Evolutionary conservation across 345 rosid genomes (phyloP).

Genomic region (Gossypium stocksii): DNA sequence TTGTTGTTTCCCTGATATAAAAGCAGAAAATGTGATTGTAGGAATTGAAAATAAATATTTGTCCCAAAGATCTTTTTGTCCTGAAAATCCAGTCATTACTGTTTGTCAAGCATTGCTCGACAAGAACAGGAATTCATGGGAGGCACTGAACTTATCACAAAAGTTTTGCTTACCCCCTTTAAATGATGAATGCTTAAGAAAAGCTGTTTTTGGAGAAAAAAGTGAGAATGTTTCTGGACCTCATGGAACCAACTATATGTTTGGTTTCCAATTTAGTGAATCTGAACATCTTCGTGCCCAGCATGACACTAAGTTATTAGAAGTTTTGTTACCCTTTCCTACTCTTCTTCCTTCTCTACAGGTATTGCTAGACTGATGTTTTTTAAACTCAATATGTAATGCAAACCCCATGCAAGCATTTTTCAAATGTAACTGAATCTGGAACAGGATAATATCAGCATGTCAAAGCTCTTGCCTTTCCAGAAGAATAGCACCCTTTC

Average conservation of each 20-base stretch:
- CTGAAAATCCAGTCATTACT: constrained; percentile 74
- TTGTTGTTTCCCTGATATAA: constrained; percentile 22
- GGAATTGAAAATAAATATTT: constrained; percentile 26
- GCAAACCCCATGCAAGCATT: constrained; percentile 5
- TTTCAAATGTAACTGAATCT: constrained; percentile 19
- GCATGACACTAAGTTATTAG: constrained; percentile 50
- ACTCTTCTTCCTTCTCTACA: constrained; percentile 81
- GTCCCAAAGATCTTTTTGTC: constrained; percentile 45
- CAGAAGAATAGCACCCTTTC: constrained; percentile 86
- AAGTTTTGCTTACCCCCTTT: constrained; percentile 66
- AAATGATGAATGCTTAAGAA: constrained; percentile 60
- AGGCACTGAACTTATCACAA: constrained; percentile 51
- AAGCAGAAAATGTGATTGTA: constrained; percentile 20
- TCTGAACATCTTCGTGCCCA: constrained; percentile 56
- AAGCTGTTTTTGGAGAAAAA: constrained; percentile 54
- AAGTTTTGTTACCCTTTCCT: constrained; percentile 86
- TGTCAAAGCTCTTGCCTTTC: constrained; percentile 77
- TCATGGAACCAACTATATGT: constrained; percentile 62
- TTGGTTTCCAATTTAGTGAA: constrained; percentile 69
- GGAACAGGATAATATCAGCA: constrained; percentile 53
- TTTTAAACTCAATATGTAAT: neutral
- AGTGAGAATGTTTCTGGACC: constrained; percentile 28
- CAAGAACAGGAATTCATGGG: constrained; percentile 46
- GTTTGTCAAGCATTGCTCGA: constrained; percentile 52
- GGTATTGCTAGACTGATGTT: constrained; percentile 39